These are phyloP conservation scores for Platanthera guangdongensis DNA, from an alignment of 106 monocot genomes.

Conservation along the genomic window DNA sequence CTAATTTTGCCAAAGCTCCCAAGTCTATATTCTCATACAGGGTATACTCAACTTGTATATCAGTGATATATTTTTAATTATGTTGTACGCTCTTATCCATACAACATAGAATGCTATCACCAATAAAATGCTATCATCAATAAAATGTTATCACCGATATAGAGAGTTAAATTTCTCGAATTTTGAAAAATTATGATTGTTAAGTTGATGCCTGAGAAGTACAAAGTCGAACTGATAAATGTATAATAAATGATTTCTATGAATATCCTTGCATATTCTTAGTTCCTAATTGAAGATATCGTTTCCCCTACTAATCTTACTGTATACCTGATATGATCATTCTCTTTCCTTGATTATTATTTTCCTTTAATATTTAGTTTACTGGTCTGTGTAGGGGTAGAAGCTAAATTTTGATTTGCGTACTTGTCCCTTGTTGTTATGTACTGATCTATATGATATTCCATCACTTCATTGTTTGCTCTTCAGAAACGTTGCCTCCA, in stretches of 20 bases:
- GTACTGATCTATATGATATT: not conserved
- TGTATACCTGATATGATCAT: not conserved
- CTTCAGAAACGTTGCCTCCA: not conserved
- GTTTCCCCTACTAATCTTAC: not conserved
- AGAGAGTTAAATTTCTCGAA: not conserved
- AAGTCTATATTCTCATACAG: not conserved
- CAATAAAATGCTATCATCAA: too few species aligned
- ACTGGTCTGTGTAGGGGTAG: not conserved
- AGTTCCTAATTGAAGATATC: not conserved
- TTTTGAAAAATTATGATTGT: not conserved
- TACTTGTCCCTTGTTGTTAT: conserved; percentile 1
- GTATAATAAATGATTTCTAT: not conserved
- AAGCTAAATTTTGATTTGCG: not conserved
- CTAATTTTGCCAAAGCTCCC: not conserved
- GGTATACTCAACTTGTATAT: not conserved
- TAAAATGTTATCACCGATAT: not conserved
- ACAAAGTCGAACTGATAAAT: not conserved
- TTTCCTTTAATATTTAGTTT: not conserved
- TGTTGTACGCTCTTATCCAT: too few species aligned
- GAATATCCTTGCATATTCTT: not conserved
- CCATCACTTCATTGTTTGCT: not conserved
- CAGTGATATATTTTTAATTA: too few species aligned
- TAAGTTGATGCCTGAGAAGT: not conserved
- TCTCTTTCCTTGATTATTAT: not conserved
- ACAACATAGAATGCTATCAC: too few species aligned